These are phyloP conservation scores for Trypanosoma conorhini DNA, from an alignment of 208 protist species.

Conservation along the genomic window DNA sequence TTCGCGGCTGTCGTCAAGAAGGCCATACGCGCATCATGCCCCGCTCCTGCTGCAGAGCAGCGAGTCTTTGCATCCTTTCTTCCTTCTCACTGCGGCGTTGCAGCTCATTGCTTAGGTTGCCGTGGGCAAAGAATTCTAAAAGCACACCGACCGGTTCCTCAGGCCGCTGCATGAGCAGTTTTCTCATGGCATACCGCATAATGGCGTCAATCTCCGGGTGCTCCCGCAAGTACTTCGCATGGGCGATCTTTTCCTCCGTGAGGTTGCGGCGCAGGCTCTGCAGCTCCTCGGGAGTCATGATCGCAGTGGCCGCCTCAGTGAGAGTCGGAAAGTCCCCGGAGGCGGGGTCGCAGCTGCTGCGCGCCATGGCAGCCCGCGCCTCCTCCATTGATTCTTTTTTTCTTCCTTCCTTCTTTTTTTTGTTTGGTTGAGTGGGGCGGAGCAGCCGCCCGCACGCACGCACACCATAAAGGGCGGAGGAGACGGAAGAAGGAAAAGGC, in stretches of 20 bases:
- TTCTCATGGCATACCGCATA: conserved; percentile 52
- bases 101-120: conserved; percentile 25
- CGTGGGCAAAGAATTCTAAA: conserved; percentile 42
- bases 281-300: conserved; percentile 72
- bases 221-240: conserved; percentile 79
- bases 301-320: conserved; percentile 47
- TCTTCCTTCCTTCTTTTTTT: neutral
- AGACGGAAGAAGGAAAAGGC: too few relatives aligned
- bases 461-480: neutral
- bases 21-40: conserved; percentile 17
- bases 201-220: conserved; percentile 77
- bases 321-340: conserved; percentile 42
- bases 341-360: neutral
- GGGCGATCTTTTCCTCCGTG: conserved; percentile 61
- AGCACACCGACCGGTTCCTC: conserved; percentile 64
- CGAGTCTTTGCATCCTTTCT: neutral
- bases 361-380: neutral
- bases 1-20: neutral
- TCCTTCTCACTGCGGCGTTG: conserved; percentile 8
- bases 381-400: neutral
- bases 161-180: conserved; percentile 56
- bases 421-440: neutral
- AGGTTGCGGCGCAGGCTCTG: conserved; percentile 51
- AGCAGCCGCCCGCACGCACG: conserved; percentile 13
- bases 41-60: neutral